Percentiles rank a stretch among this genome's conserved stretches.
Evolutionary conservation across 2,329 filamentous ascomycete species (phyloP).

Genomic region (Talaromyces atroroseus): DNA sequence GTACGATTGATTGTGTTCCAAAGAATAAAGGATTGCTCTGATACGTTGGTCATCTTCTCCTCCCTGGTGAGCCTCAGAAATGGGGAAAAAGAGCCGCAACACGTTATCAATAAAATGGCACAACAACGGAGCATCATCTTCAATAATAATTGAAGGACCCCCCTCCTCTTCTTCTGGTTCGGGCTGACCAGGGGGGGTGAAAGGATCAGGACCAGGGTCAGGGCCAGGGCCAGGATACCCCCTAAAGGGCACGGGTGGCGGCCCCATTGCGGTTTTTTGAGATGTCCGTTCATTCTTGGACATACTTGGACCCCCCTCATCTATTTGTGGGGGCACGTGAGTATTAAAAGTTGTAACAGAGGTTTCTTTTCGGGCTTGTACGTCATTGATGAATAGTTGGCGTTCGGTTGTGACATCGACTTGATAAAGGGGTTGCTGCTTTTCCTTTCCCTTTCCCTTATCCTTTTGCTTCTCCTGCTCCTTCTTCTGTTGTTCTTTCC

Average conservation of each 20-base stretch:
- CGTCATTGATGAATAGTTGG: conserved; percentile 87
- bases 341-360: conserved; percentile 89
- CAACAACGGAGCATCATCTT: conserved; percentile 77
- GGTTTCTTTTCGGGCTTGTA: conserved; percentile 78
- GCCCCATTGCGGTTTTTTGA: too few species aligned
- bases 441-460: neutral
- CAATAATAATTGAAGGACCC: conserved; percentile 76
- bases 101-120: conserved; percentile 90
- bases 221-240: too few species aligned
- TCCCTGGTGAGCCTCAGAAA: conserved; percentile 83
- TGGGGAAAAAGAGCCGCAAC: conserved; percentile 82
- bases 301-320: conserved; percentile 60
- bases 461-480: too few species aligned
- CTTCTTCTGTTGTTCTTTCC: too few species aligned
- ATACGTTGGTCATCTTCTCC: conserved; percentile 62
- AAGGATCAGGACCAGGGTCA: neutral
- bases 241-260: too few species aligned
- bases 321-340: conserved; percentile 71
- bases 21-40: conserved; percentile 76
- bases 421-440: conserved; percentile 66
- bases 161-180: conserved; percentile 61
- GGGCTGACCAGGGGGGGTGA: conserved; percentile 27
- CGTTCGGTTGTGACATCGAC: conserved; percentile 94
- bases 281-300: conserved; percentile 65
- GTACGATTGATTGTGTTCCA: conserved; percentile 89